Percentiles rank a stretch among this genome's conserved stretches.
phyloP scores from a whole-genome alignment of 176 grass and related monocot species.

The sorghum (Sorghum bicolor) region Sorghum_bicolor_NCBIv3 NC_012878.2:10596501-10597000 shows the following conservation, averaged over 20 bases:
- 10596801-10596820: background rate
- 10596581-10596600: background rate
- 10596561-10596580: no score
- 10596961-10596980: no score
- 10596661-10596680: background rate
- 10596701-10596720: background rate
- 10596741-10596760: background rate
- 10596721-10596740: background rate
- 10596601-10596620: background rate
- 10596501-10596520: no score
- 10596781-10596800: background rate
- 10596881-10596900: background rate
- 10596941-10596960: no score
- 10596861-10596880: background rate
- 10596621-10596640: no score
- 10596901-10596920: background rate
- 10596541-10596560: no score
- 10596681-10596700: background rate
- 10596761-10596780: background rate
- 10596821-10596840: background rate
- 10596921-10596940: background rate
- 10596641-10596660: background rate
- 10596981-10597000: no score
- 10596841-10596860: background rate
- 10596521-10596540: no score